Base-by-base conservation (phyloP, 2,329 filamentous ascomycete genomes). In the Amylocarpus encephaloides region DNA sequence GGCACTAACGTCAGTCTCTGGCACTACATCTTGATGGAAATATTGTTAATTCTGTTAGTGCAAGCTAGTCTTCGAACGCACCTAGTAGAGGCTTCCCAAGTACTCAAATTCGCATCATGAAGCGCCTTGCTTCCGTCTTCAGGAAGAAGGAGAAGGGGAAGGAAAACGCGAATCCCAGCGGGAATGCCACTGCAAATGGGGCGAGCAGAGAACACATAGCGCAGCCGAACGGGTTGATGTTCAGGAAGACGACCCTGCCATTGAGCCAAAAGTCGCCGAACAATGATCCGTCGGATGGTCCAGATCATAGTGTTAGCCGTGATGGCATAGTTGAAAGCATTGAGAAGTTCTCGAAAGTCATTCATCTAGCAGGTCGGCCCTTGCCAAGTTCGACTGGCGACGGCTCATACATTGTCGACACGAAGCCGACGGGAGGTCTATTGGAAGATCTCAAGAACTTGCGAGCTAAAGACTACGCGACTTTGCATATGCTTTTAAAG, bases 371-470 rank as follows among this genome's bases (percentile, higher is more conserved):
- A 1, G 73, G 72, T 51, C 70, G 79, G n/a, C 83, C 85, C 9
- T 67, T 85, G 30, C 83, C 85, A 0, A 80, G 72, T 1, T 74
- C 85, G 59, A 76, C 73, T 48, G 82, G 82, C 22, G 76, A 83
- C 62, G 82, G 82, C n/a, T 75, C 76, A 2, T 85, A 82, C 50
- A 68, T 74, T 4, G 61, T 64, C 6, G 64, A 71, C 1, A 68
- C 70, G n/a, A 71, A 72, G 56, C 73, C 76, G 12, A 75, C 75
- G 0, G 73, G 75, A 1, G 15, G 34, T 16, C 58, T 83, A 33
- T 70, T 71, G 52, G 67, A 76, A 43, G 84, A 88, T 59, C 57
- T 88, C 43, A 79, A 73, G 55, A 68, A 75, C 5, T 66, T 88
- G 16, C 54, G 44, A 60, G 59, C 50, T 52, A 54, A 51, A 73